A percentile compares a stretch with the other conserved stretches of the same genome.
These are phyloP conservation scores for Termitomyces sp. DNA, from an alignment of 768 basidiomycete genomes.

Conservation along the genomic window DNA sequence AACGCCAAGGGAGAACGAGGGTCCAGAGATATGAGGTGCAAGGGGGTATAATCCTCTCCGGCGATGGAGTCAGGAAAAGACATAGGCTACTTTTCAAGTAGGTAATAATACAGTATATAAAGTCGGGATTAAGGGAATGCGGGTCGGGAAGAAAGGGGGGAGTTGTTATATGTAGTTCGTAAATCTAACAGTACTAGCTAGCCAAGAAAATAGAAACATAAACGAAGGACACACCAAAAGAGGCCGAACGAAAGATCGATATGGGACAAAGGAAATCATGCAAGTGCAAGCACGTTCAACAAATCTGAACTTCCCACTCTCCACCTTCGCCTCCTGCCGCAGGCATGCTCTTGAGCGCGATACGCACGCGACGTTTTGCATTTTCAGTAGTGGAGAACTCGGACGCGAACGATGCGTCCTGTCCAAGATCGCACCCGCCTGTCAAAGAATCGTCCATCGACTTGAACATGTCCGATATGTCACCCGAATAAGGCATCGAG, in stretches of 20 bases:
- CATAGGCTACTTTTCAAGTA: constrained; percentile 18
- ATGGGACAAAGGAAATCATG: not conserved
- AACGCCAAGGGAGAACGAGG: not conserved
- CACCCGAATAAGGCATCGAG: constrained; percentile 26
- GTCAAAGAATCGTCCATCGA: constrained; percentile 23
- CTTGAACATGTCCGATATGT: constrained; percentile 28
- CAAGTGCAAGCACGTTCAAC: constrained; percentile 28
- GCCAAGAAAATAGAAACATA: constrained; percentile 11
- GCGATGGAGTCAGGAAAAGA: constrained; percentile 6
- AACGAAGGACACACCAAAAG: constrained; percentile 6
- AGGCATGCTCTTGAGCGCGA: constrained; percentile 62
- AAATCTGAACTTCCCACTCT: constrained; percentile 76
- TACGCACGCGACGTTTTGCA: constrained; percentile 53
- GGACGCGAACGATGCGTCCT: constrained; percentile 30
- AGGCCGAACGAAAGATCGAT: constrained; percentile 5
- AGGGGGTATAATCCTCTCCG: constrained; percentile 5
- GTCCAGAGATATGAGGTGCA: constrained; percentile 4
- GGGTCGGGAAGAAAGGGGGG: not conserved
- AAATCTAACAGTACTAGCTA: constrained; percentile 13
- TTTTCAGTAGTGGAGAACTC: constrained; percentile 30
- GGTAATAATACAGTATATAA: constrained; percentile 16
- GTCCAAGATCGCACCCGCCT: constrained; percentile 21
- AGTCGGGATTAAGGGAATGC: constrained; percentile 2
- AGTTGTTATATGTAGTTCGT: constrained; percentile 10
- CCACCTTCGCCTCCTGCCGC: constrained; percentile 59